Percentiles rank a stretch among this genome's conserved stretches.
Evolutionary conservation across 345 rosid genomes (phyloP).

Genomic region (Dimocarpus longan): DNA sequence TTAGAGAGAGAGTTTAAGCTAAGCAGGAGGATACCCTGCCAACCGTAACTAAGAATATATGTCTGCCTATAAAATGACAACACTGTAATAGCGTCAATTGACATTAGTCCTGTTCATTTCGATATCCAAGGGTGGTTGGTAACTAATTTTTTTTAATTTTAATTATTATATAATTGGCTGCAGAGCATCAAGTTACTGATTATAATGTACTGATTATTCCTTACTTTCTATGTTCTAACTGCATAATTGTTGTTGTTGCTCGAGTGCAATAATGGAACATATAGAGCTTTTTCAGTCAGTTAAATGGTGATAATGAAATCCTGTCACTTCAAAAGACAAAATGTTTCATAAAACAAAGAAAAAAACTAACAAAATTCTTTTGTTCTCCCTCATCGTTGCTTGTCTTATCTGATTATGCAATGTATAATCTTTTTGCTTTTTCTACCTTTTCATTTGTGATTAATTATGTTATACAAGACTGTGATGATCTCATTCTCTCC

Average conservation of each 20-base stretch:
- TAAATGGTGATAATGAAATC: conserved; percentile 7
- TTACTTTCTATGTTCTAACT: neutral
- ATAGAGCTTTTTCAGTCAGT: neutral
- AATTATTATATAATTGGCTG: neutral
- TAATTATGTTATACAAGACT: neutral
- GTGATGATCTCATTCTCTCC: conserved; percentile 9
- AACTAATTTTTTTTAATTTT: neutral
- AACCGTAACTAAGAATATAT: neutral
- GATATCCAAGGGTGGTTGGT: neutral
- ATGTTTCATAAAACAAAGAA: no score
- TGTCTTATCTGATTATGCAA: neutral
- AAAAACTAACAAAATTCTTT: neutral
- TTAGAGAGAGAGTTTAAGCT: neutral
- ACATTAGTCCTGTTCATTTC: neutral
- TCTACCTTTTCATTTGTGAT: neutral
- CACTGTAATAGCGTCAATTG: neutral
- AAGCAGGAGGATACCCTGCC: neutral
- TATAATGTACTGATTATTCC: neutral
- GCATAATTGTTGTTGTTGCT: neutral
- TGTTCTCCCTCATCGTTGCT: neutral
- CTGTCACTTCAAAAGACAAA: neutral
- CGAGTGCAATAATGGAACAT: neutral
- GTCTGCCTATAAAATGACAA: neutral
- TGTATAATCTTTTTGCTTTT: neutral
- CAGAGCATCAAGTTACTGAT: neutral